Base-by-base conservation (phyloP, 2,329 filamentous ascomycete species). In the Phialophora tarda region DNA sequence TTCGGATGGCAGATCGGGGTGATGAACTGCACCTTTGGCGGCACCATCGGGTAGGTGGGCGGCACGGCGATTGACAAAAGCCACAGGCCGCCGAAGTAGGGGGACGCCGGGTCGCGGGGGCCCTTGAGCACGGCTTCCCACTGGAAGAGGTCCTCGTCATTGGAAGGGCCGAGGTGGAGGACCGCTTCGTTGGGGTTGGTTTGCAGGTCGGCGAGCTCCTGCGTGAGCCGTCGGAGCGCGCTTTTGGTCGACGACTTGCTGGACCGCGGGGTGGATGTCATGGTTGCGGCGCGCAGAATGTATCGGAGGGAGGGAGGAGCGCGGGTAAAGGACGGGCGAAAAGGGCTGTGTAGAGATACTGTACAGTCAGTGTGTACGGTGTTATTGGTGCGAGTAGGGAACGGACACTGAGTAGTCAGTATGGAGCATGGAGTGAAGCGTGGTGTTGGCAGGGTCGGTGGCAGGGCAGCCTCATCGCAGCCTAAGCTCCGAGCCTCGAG, bases 1-100 rank as follows among this genome's bases (percentile, higher is more conserved):
- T 97, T 97, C 56, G 93, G 89, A 81, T 97, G 93, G 74, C 92
- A 91, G 71, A 96, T 88, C 69, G 88, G 87, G 41, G 93, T 99
- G n/a, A 84, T 81, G 81, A 99, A 99, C 65, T 80, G 83, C 71
- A 99, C 89, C 48, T 82, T 84, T 0, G 95, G 95, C 1, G 95
- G 90, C 0, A 85, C 79, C 64, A 91, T 84, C 2, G 95, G 95
- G 79, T 99, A 98, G 48, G 85, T 86, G 0, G 85, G 72, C 0
- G 95, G 93, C 74, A 98, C 86, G 59, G 82, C 77, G 78, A 99
- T 93, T 75, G 81, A 77, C 73, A 99, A 87, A 67, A 91, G 88
- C 93, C 93, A 99, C 73, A 89, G 87, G 69, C 95, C 95, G 75
- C 83, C 87, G 85, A 59, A 38, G 38, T 67, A 72, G 21, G 70